Conservation (phyloP, 2,329 filamentous ascomycete genomes). For the Lachnellula hyalina region DNA sequence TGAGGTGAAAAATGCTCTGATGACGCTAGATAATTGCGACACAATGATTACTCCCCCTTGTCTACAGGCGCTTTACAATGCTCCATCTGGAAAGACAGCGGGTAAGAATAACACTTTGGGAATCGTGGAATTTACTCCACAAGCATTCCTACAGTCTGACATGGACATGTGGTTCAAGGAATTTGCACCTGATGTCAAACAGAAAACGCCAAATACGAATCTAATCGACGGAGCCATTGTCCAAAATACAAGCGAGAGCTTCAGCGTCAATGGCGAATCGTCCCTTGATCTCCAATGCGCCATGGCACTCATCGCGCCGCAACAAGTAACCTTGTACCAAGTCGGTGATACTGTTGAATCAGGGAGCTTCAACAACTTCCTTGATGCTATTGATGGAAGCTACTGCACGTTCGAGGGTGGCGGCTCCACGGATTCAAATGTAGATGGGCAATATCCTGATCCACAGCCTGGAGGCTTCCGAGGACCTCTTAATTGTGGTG, state of each 20-base stretch:
- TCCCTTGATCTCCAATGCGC: slow-evolving; percentile 37
- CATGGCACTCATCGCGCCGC: slow-evolving; percentile 46
- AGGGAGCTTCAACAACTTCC: slow-evolving; percentile 28
- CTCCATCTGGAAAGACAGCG: slow-evolving; percentile 36
- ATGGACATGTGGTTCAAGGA: slow-evolving; percentile 44
- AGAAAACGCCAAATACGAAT: slow-evolving; percentile 32
- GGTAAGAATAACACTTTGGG: slow-evolving; percentile 44
- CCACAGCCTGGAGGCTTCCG: slow-evolving; percentile 31
- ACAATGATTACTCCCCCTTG: slow-evolving; percentile 52
- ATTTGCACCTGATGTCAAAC: slow-evolving; percentile 38
- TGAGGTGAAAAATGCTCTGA: slow-evolving; percentile 21
- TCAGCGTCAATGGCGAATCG: slow-evolving; percentile 38
- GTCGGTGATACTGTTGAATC: slow-evolving; percentile 33
- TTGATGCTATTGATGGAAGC: slow-evolving; percentile 40
- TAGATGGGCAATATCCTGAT: slow-evolving; percentile 36
- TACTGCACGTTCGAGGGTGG: slow-evolving; percentile 42
- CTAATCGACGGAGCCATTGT: slow-evolving; percentile 34
- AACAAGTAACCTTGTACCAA: slow-evolving; percentile 45
- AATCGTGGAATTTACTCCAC: slow-evolving; percentile 51
- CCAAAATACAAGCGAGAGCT: slow-evolving; percentile 33
- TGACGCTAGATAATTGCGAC: slow-evolving; percentile 39
- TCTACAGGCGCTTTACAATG: slow-evolving; percentile 46
- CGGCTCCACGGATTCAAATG: slow-evolving; percentile 32
- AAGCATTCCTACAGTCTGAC: slow-evolving; percentile 48
- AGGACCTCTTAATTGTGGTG: slow-evolving; percentile 41